Percentiles rank a stretch among this genome's conserved stretches.
Evolutionary conservation across 257 asterid species (phyloP).

Genomic region (Solanum tarijense): DNA sequence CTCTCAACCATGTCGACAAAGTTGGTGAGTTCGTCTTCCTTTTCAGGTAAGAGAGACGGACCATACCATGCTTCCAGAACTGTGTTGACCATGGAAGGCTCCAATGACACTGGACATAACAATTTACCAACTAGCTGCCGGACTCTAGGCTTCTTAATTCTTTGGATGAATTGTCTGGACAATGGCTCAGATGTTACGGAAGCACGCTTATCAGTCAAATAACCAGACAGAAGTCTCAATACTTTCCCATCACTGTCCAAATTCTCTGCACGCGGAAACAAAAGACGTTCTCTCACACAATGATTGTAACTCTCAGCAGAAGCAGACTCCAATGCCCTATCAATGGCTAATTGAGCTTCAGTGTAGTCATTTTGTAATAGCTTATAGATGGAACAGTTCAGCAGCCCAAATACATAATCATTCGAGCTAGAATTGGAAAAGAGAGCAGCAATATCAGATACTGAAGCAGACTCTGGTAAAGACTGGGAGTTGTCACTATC

Average conservation of each 20-base stretch:
- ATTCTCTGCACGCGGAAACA: slow-evolving; percentile 11
- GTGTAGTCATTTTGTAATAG: slow-evolving; percentile 17
- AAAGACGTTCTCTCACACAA: slow-evolving; percentile 29
- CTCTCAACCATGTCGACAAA: slow-evolving; percentile 30
- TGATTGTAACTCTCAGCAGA: slow-evolving; percentile 23
- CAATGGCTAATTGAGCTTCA: slow-evolving; percentile 23
- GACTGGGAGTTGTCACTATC: slow-evolving; percentile 1
- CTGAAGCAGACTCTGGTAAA: slow-evolving; percentile 6
- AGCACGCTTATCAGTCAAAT: slow-evolving; percentile 22
- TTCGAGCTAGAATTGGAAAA: slow-evolving; percentile 9
- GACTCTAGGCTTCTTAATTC: slow-evolving; percentile 25
- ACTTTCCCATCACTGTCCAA: neutral
- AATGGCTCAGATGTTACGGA: slow-evolving; percentile 14
- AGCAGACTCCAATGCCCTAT: slow-evolving; percentile 26
- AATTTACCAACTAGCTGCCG: slow-evolving; percentile 23
- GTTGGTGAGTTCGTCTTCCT: slow-evolving; percentile 6
- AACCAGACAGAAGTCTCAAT: slow-evolving; percentile 13
- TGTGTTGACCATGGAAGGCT: slow-evolving; percentile 20
- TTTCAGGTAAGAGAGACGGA: slow-evolving; percentile 18
- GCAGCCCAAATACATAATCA: slow-evolving; percentile 29
- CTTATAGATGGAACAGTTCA: slow-evolving; percentile 30
- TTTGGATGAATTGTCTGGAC: slow-evolving; percentile 23
- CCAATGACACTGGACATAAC: slow-evolving; percentile 19
- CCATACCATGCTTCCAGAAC: slow-evolving; percentile 26
- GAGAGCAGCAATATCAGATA: slow-evolving; percentile 13